phyloP scores from a whole-genome alignment of 805 yeast genomes.

The Cyberlindnera nakhonratchasimensis region DNA sequence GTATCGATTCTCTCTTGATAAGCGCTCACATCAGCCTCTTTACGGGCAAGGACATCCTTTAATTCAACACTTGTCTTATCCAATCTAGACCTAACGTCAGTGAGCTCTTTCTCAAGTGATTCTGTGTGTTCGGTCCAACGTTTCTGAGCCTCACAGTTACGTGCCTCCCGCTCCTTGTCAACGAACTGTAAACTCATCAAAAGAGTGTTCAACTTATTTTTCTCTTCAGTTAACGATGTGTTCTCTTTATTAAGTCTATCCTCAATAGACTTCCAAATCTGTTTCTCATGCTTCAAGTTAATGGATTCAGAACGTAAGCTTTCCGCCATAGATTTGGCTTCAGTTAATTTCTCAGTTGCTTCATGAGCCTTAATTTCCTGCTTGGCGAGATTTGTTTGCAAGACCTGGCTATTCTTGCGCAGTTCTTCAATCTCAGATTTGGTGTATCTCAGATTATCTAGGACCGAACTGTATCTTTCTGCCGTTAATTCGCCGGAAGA shows the following conservation, averaged over 20 bases:
- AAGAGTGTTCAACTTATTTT: slow-evolving; percentile 51
- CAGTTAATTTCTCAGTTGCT: slow-evolving; percentile 52
- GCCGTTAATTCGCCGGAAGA: slow-evolving; percentile 52
- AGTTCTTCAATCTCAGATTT: slow-evolving; percentile 46
- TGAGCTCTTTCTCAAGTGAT: slow-evolving; percentile 45
- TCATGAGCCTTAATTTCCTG: slow-evolving; percentile 49
- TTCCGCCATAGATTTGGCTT: slow-evolving; percentile 45
- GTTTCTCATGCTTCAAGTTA: slow-evolving; percentile 52
- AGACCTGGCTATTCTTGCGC: slow-evolving; percentile 33
- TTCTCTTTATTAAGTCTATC: slow-evolving; percentile 51
- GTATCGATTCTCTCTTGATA: slow-evolving; percentile 60
- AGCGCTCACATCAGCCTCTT: slow-evolving; percentile 53
- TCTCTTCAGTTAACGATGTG: slow-evolving; percentile 52
- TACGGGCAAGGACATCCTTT: slow-evolving; percentile 46
- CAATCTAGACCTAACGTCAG: slow-evolving; percentile 42
- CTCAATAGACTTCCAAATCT: slow-evolving; percentile 46
- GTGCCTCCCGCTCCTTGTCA: slow-evolving; percentile 56
- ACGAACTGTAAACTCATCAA: slow-evolving; percentile 58
- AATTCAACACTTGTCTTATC: slow-evolving; percentile 49
- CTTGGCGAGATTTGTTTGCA: slow-evolving; percentile 41
- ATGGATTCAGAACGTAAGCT: slow-evolving; percentile 42
- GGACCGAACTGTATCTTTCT: slow-evolving; percentile 45
- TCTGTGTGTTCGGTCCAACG: slow-evolving; percentile 49
- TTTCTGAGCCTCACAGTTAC: slow-evolving; percentile 46
- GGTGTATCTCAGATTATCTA: slow-evolving; percentile 37